Conservation (phyloP, 2,329 filamentous ascomycete species). For the Hortaea werneckii region DNA sequence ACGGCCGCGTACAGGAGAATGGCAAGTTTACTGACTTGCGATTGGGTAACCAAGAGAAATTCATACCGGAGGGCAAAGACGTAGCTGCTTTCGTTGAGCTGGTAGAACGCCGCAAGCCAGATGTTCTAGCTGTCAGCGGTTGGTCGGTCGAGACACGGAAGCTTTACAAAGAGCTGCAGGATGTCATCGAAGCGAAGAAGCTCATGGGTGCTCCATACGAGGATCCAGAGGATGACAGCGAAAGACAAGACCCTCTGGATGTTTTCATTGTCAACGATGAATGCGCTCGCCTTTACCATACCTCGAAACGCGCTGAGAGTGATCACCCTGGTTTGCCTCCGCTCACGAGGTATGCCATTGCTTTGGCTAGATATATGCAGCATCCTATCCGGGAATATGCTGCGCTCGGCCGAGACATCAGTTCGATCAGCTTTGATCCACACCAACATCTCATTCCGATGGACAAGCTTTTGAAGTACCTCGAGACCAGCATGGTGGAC, state of each 20-base stretch:
- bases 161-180: slow-evolving; percentile 70
- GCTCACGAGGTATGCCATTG: slow-evolving; percentile 80
- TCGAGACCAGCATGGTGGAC: slow-evolving; percentile 96
- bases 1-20: slow-evolving; percentile 78
- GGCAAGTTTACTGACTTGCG: slow-evolving; percentile 76
- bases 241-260: slow-evolving; percentile 70
- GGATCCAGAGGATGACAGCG: slow-evolving; percentile 75
- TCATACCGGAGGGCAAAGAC: slow-evolving; percentile 53
- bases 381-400: slow-evolving; percentile 96
- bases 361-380: slow-evolving; percentile 81
- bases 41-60: slow-evolving; percentile 54
- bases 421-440: slow-evolving; percentile 77
- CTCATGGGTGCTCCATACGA: slow-evolving; percentile 74
- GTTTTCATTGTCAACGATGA: slow-evolving; percentile 92
- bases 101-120: slow-evolving; percentile 68
- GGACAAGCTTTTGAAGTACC: slow-evolving; percentile 73
- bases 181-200: slow-evolving; percentile 65
- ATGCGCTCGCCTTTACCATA: slow-evolving; percentile 91
- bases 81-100: slow-evolving; percentile 66
- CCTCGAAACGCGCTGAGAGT: slow-evolving; percentile 64
- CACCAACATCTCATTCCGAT: slow-evolving; percentile 81
- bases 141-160: slow-evolving; percentile 80
- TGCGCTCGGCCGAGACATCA: slow-evolving; percentile 76
- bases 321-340: slow-evolving; percentile 75
- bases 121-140: slow-evolving; percentile 82